Evolutionary conservation across 2,329 filamentous ascomycete genomes (phyloP).

Genomic region (Ascosphaera apis): DNA sequence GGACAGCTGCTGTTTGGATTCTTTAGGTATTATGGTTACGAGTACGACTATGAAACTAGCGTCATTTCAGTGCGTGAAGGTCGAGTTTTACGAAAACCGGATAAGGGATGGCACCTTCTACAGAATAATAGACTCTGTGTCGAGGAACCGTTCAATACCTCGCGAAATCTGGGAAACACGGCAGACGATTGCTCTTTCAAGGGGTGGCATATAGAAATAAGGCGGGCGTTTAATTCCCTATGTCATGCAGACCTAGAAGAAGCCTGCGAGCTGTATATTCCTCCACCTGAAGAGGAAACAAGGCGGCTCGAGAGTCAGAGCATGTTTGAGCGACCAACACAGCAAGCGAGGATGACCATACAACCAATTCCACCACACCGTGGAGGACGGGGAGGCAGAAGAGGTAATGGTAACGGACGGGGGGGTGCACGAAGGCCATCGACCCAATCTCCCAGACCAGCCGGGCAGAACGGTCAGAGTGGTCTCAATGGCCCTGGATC

Average conservation of each 20-base stretch:
- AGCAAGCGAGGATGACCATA: slow-evolving; percentile 32
- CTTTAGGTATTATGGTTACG: slow-evolving; percentile 83
- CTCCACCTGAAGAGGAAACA: slow-evolving; percentile 54
- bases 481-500: slow-evolving; percentile 15
- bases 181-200: slow-evolving; percentile 87
- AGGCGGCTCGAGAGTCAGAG: not conserved
- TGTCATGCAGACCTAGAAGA: slow-evolving; percentile 56
- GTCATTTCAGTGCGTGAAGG: slow-evolving; percentile 73
- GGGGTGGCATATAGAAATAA: slow-evolving; percentile 71
- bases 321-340: slow-evolving; percentile 31
- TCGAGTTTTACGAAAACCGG: slow-evolving; percentile 51
- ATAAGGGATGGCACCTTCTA: slow-evolving; percentile 68
- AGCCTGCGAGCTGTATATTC: slow-evolving; percentile 72
- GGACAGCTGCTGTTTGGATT: slow-evolving; percentile 86
- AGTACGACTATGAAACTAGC: slow-evolving; percentile 68
- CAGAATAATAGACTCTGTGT: slow-evolving; percentile 74
- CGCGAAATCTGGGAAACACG: slow-evolving; percentile 81
- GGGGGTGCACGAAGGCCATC: slow-evolving; percentile 25
- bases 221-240: slow-evolving; percentile 66
- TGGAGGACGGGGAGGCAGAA: slow-evolving; percentile 24
- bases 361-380: slow-evolving; percentile 19
- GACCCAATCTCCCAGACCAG: slow-evolving; percentile 33
- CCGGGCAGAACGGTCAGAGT: slow-evolving; percentile 19
- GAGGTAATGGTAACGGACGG: slow-evolving; percentile 26
- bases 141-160: slow-evolving; percentile 85